Base-by-base conservation (phyloP, 177 flowering plant genomes). In the Vitis hybrid region DNA sequence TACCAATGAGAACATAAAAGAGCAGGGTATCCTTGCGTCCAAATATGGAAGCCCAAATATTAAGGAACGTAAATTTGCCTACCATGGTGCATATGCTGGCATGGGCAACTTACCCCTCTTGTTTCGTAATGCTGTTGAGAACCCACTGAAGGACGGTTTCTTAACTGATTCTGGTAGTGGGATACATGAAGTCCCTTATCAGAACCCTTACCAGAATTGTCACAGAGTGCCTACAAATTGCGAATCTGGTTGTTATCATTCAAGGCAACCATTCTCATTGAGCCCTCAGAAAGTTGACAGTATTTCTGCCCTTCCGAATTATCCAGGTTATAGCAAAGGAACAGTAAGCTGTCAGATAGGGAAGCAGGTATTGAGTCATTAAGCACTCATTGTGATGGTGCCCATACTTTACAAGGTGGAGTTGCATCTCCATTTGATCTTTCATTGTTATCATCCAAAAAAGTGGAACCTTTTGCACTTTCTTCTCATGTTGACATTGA, bases 361-460 rank as follows among this genome's bases (percentile, higher is more conserved):
- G 58, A 10, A 59, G 69, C 50, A 48, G 34, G 22, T 20, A 6
- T 20, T 19, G 56, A 45, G 20, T 18, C 56, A 60, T 20, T 18
- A 20, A 56, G 7, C 51, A 61, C 39, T 34, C 39, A 5, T 34
- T 2, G 3, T 34, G 39, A 34, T 34, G 39, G 39, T 34, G 39
- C 16, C 50, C 45, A 49, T 68, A 45, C 34, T 50, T 50, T 11
- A 10, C 14, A 71, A 5, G 60, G 66, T 29, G 51, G 59, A 34
- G 4, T 60, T 20, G 66, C 74, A 20, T 52, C 69, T 26, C n/a
- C 71, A 9, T 58, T 69, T 62, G 65, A 74, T 69, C 62, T 74
- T 55, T 76, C 81, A 14, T 60, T 76, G 50, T 68, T 68, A 7
- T 68, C 73, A 45, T 71, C 71, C 50, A 55, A 71, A 45, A 70